phyloP scores from a whole-genome alignment of 2,329 filamentous ascomycete species.

The Fusarium coicis region DNA sequence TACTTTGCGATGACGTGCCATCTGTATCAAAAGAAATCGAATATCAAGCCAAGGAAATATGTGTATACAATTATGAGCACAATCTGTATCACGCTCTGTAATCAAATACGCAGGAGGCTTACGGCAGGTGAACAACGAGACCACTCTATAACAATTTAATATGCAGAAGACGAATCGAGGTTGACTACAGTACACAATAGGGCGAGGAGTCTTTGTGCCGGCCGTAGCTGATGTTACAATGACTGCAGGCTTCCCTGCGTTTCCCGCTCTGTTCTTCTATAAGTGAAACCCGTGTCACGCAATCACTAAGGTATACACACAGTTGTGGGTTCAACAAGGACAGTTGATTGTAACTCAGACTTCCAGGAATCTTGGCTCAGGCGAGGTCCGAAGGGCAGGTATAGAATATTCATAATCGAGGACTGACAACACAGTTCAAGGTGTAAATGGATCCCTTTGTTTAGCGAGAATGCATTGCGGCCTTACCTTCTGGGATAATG shows the following conservation, averaged over 20 bases:
- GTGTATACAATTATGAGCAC: background rate
- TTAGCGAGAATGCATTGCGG: conserved; percentile 24
- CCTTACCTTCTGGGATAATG: conserved; percentile 21
- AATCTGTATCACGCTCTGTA: conserved; percentile 10
- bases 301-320: conserved; percentile 8
- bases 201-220: background rate
- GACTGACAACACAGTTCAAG: background rate
- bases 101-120: background rate
- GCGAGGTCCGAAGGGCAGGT: background rate
- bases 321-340: background rate
- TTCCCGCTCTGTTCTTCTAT: conserved; percentile 5
- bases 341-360: background rate
- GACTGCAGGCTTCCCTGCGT: conserved; percentile 7
- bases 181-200: background rate
- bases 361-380: background rate
- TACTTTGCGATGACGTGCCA: background rate
- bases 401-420: background rate
- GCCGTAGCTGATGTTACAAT: background rate
- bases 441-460: background rate
- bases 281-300: conserved; percentile 24
- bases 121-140: background rate
- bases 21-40: background rate
- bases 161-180: background rate
- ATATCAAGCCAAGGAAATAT: background rate
- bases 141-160: background rate